Evolutionary conservation across 768 basidiomycete species (phyloP), one percentile per base, ranked within the genome.

Genomic region (Boletus speciosus): DNA sequence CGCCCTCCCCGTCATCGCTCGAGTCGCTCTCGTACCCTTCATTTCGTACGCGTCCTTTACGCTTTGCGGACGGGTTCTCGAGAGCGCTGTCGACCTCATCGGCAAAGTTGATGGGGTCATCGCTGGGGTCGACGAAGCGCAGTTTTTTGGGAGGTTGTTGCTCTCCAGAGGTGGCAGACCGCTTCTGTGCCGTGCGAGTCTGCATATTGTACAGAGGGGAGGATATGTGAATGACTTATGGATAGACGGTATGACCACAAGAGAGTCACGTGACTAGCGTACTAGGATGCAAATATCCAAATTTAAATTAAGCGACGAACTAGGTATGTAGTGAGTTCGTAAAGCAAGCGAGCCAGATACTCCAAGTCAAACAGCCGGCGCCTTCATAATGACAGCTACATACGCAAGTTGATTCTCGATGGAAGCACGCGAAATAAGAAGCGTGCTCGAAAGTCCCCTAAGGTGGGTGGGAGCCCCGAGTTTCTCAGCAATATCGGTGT

Each of bases 11-110:
- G 57, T 97, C 94, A 66, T 96, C 92, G 52, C 84, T 93, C 3
- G 93, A 95, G 72, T 97, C 94, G 1, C 91, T 93, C 12, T 95
- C 93, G 68, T 97, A 98, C 15, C 95, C 85, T 49, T 92, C 92
- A 16, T 80, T 86, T 66, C 87, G 89, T 54, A 97, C 83, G 43
- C 83, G 82, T 21, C 90, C 85, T 66, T 83, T 86, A 16, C 86
- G 81, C 54, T 74, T 75, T 23, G 76, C 76, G 11, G 80, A 78
- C 5, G 85, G 81, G 60, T 77, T 75, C 69, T 92, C 90, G 52
- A 93, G 82, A 0, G 84, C 78, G 4, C 78, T 78, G 56, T 91
- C 88, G 40, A 92, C 87, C 60, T 92, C 79, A 60, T 90, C 87
- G 4, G 82, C 86, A 69, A 93, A 93, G 61, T 82, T 82, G 36